Base-by-base conservation (phyloP, 352 stramenopile species). In the Phytophthora melonis region DNA sequence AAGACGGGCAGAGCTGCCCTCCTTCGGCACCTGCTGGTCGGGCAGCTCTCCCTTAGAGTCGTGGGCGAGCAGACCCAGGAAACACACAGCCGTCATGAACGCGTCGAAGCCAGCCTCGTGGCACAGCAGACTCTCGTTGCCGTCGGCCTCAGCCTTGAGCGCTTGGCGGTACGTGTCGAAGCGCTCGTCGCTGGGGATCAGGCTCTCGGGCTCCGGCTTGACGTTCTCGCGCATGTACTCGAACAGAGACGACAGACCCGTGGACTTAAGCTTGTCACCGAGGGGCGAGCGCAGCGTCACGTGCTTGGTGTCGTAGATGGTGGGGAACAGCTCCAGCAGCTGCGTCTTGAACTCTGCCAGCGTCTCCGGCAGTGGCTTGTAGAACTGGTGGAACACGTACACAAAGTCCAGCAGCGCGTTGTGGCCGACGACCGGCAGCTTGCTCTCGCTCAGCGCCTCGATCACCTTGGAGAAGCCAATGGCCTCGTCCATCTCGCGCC, bases 41-140 rank as follows among this genome's bases (percentile, higher is more conserved):
- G 59, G 71, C 39, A 92, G 27, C 32, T 87, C 78, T 36, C 85
- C 85, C 19, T 88, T 80, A 43, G 77, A 67, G 43, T 92, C 81
- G 49, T 92, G 84, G 0, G 82, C 84, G 39, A 93, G 63, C 19
- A 95, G 66, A 36, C 87, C 87, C 21, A 95, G 67, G 69, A 93
- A 95, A 62, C 88, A 92, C 36, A 94, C 81, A 50, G 78, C 83
- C 2, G 89, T 96, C 88, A 96, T 95, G 74, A 94, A 93, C 18
- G 89, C 88, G 45, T 96, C 89, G 56, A 94, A 96, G 43, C 89
- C 89, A n/a, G 89, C 89, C 65, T 96, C 89, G 69, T 96, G 89
- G 39, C 86, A 92, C 25, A 94, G 68, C 59, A 85, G 53, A n/a
- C 82, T 88, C 32, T 83, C 77, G 2, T 87, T 78, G 5, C 73